Evolutionary conservation across 1,284 basidiomycete species (phyloP), one percentile per base, ranked within the genome.

Genomic region (Prillingera fragicola): DNA sequence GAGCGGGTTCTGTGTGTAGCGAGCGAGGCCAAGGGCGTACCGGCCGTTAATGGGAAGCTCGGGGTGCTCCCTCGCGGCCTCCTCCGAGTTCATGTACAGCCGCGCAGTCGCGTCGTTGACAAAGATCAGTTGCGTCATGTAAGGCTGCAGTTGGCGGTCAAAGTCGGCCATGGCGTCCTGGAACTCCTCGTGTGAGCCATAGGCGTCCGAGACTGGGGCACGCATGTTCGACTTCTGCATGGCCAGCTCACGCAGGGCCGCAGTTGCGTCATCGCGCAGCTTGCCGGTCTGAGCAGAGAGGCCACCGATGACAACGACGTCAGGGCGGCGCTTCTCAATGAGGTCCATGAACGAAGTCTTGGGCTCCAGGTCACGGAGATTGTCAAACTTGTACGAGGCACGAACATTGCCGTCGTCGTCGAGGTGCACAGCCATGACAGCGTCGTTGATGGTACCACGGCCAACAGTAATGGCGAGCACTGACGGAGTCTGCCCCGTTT

Each of bases 401-500:
- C 89, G 84, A 60, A 95, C 77, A 42, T 87, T 85, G 13, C 92
- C 92, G 35, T 82, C 81, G 54, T 88, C 81, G 62, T 97, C 92
- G 40, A 97, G 69, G 70, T 84, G 87, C 41, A 95, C 84, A 25
- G 87, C 74, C 24, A 83, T 81, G 48, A 96, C 87, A 2, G 84
- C 83, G 68, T 98, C 94, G 59, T 84, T 85, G 29, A 88, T 87
- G 57, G 95, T 90, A 39, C 95, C 95, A 63, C 85, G 84, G 34
- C 95, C 95, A 80, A 91, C 90, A 4, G 94, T 96, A 46, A 96
- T 74, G 5, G 94, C 88, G 28, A 99, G 76, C 4, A 98, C 90
- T 7, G 85, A 83, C 0, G 90, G 83, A 0, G 80, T 79, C 36
- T 87, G 83, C 14, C 84, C 86, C 32, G 77, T 73, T 45, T 78